Conservation (phyloP, 2,329 filamentous ascomycete species). For the Apiospora koreana region DNA sequence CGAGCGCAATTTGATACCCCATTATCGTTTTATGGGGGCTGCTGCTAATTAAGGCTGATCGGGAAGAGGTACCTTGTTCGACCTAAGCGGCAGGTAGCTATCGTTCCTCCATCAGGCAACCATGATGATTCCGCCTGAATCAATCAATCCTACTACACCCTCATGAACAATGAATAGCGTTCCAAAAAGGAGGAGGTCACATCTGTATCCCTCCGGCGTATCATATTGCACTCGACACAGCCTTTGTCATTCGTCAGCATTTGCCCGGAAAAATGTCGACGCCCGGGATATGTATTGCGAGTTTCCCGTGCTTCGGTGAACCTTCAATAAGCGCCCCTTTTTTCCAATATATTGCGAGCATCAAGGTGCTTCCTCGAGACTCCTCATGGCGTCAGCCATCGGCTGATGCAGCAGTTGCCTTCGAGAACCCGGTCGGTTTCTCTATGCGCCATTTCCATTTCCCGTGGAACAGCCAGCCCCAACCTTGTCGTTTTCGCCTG, state of each 20-base stretch:
- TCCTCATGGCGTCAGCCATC: not conserved
- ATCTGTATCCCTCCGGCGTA: not conserved
- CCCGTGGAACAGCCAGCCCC: not conserved
- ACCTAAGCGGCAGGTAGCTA: not conserved
- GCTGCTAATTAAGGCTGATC: not conserved
- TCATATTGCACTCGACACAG: not conserved
- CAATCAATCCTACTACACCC: not conserved
- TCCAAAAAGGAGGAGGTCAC: not conserved
- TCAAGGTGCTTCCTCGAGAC: not conserved
- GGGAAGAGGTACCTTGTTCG: not conserved
- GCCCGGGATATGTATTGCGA: not conserved
- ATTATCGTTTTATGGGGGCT: not conserved
- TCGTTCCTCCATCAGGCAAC: not conserved
- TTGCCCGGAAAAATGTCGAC: not conserved
- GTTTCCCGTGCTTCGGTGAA: not conserved
- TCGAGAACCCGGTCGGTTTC: no score
- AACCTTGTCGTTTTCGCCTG: not conserved
- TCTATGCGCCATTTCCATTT: not conserved
- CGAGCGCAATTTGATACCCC: not conserved
- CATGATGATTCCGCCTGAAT: not conserved
- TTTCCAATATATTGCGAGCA: not conserved
- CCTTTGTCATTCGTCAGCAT: not conserved
- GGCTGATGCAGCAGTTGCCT: not conserved
- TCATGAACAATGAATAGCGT: not conserved
- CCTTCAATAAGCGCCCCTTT: not conserved